Conservation (phyloP, 306 rosid genomes). For the Acmispon strigosus region DNA sequence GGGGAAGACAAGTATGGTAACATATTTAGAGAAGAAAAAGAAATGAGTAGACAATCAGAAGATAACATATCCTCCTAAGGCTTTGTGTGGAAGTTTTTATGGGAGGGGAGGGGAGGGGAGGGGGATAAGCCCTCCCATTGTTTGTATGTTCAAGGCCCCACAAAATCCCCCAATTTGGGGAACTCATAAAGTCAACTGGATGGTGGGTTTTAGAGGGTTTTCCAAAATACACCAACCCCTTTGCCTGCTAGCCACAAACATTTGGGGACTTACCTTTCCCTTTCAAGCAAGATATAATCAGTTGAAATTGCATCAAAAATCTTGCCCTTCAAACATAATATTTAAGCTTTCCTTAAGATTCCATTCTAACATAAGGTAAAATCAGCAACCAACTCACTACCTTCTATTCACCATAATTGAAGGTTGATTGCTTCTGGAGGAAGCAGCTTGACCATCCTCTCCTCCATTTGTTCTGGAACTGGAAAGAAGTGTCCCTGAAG, state of each 20-base stretch:
- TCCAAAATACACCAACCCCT: no score
- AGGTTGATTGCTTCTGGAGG: slow-evolving; percentile 47
- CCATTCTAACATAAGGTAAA: not conserved
- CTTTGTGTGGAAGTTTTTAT: no score
- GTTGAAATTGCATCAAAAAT: not conserved
- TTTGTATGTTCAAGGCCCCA: no score
- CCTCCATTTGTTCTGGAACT: slow-evolving; percentile 62
- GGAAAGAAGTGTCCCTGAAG: slow-evolving; percentile 60
- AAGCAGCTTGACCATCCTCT: slow-evolving; percentile 49
- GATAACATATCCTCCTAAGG: not conserved
- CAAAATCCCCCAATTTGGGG: no score
- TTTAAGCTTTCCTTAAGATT: not conserved
- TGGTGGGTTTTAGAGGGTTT: no score
- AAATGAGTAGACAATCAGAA: not conserved
- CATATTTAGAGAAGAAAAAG: not conserved
- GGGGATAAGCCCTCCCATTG: no score
- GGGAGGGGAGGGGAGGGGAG: no score
- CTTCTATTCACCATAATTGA: slow-evolving; percentile 52
- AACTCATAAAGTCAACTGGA: no score
- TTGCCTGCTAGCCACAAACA: not conserved
- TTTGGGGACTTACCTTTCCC: not conserved
- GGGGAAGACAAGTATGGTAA: not conserved
- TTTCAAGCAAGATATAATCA: not conserved
- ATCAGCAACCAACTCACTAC: slow-evolving; percentile 38
- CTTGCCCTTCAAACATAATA: not conserved